Evolutionary conservation across 441 rosid species (phyloP), one percentile per base, ranked within the genome.

Genomic region (Populus hybrid): DNA sequence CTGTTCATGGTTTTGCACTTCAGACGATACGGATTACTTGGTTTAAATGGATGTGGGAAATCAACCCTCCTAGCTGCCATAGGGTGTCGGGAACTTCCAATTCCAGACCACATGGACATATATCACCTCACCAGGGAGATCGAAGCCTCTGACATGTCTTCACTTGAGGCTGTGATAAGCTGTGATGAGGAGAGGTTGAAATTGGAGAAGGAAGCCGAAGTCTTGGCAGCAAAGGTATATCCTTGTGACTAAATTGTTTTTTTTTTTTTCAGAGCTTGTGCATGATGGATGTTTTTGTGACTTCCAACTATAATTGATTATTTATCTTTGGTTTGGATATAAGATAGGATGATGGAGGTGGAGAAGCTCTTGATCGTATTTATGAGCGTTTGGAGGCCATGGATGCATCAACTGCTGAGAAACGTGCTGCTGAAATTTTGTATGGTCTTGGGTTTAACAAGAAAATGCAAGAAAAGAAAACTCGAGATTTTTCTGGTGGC

Each of bases 101-200:
- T 95, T 83, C 99, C 99, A 1, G 97, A 95, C 0, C 97, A 91
- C 81, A 91, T 94, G 97, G 99, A 95, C 82, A 93, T 95, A 74
- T 89, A 89, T 81, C 99, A 95, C 79, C 93, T 95, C 32, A 77
- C 89, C 1, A 84, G 94, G 74, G 98, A 92, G 83, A 95, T 93
- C 78, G 98, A 95, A 86, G 99, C 98, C 46, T 91, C 97, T 32
- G 99, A 93, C 81, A 92, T 95, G 97, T 83, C 98, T 81, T 81
- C 99, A 14, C 90, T 95, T 5, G 90, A 92, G 82, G 97, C 97
- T 78, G 97, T 93, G 26, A 85, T 92, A 35, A 85, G 90, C 79
- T 95, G 98, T 88, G 99, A 95, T 64, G 99, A 92, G 81, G 99
- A 93, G 88, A 91, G 97, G 86, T 69, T 95, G 86, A 80, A 69